phyloP scores from a whole-genome alignment of 2,329 filamentous ascomycete species.

The Sporothrix brunneoviolacea region DNA sequence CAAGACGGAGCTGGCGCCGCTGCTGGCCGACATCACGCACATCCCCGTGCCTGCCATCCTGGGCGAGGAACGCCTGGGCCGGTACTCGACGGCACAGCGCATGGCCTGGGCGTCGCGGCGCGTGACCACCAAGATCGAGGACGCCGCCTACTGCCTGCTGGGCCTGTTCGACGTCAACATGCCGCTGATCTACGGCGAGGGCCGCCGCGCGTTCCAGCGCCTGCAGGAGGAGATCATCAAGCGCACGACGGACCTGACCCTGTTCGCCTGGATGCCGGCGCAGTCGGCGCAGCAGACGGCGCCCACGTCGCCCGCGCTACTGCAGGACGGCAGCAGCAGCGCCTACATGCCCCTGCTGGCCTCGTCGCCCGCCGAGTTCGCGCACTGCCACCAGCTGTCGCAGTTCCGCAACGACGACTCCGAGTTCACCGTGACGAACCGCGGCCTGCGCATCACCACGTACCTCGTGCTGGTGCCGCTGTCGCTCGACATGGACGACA shows the following conservation, averaged over 20 bases:
- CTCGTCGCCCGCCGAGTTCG: slow-evolving; percentile 9
- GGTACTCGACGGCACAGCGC: slow-evolving; percentile 11
- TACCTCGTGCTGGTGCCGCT: slow-evolving; percentile 14
- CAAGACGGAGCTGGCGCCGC: slow-evolving; percentile 2
- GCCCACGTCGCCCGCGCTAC: neutral
- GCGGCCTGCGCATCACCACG: slow-evolving; percentile 14
- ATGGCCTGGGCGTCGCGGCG: slow-evolving; percentile 19
- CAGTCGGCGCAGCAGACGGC: neutral
- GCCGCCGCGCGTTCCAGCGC: slow-evolving; percentile 15
- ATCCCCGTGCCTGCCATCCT: slow-evolving; percentile 10
- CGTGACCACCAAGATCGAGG: slow-evolving; percentile 16
- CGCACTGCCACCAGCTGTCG: slow-evolving; percentile 2
- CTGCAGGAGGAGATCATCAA: slow-evolving; percentile 18
- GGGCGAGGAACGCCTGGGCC: neutral
- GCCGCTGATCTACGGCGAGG: slow-evolving; percentile 20
- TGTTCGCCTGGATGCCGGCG: slow-evolving; percentile 13
- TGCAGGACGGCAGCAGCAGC: neutral
- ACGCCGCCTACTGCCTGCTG: slow-evolving; percentile 18
- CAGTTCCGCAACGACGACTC: slow-evolving; percentile 13
- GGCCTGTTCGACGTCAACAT: slow-evolving; percentile 19
- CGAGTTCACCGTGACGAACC: slow-evolving; percentile 15
- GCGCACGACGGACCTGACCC: slow-evolving; percentile 7
- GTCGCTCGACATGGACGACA: neutral
- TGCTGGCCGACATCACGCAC: slow-evolving; percentile 9
- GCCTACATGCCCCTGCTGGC: slow-evolving; percentile 11